Percentiles rank a stretch among this genome's conserved stretches.
phyloP scores from a whole-genome alignment of 176 grass and related monocot species.

The Triticum timopheevii region DNA sequence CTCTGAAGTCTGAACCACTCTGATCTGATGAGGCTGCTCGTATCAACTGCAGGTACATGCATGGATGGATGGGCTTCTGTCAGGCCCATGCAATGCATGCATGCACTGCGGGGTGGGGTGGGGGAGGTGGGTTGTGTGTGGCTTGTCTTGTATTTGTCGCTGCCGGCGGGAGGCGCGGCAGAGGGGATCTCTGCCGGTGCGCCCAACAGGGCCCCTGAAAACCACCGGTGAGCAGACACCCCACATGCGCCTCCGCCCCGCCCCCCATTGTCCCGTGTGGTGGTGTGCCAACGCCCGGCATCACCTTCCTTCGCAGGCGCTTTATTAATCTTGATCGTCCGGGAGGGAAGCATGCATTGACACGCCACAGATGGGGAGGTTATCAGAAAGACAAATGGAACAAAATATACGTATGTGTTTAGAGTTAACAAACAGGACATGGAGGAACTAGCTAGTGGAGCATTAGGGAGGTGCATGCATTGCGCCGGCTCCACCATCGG shows the following conservation, averaged over 20 bases:
- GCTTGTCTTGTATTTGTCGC: constrained; percentile 58
- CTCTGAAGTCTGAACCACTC: neutral
- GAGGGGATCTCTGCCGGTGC: constrained; percentile 61
- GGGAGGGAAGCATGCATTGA: neutral
- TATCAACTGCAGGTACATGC: neutral
- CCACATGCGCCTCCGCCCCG: constrained; percentile 38
- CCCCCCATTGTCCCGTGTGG: neutral
- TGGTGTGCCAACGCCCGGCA: neutral
- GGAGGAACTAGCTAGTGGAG: constrained; percentile 7
- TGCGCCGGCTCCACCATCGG: constrained; percentile 3
- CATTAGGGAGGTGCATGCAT: neutral
- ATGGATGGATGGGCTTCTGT: neutral
- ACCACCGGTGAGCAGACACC: constrained; percentile 21
- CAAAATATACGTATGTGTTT: neutral
- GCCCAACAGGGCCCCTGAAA: constrained; percentile 49
- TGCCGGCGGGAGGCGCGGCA: constrained; percentile 52
- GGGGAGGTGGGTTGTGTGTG: neutral
- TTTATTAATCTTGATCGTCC: neutral
- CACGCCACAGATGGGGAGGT: neutral
- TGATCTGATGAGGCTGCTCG: neutral
- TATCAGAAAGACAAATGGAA: neutral
- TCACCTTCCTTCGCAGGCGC: neutral
- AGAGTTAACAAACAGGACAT: neutral
- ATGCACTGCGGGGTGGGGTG: neutral
- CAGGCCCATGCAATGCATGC: neutral